Conservation (phyloP, 306 rosid species). For the Medicago truncatula region MtrunA17r5.0-ANR NC_053046.1:2361001-2361500, state of each 20-base stretch:
- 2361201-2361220: conserved; percentile 50
- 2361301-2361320: conserved; percentile 32
- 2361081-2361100: not conserved
- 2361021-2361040: too few relatives aligned
- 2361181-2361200: conserved; percentile 47
- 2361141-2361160: conserved; percentile 44
- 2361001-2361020: not conserved
- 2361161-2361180: conserved; percentile 51
- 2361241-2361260: conserved; percentile 31
- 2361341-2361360: conserved; percentile 24
- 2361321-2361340: conserved; percentile 37
- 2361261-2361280: conserved; percentile 16
- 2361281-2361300: conserved; percentile 33
- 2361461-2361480: conserved; percentile 44
- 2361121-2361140: conserved; percentile 48
- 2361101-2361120: conserved; percentile 58
- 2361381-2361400: conserved; percentile 59
- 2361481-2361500: conserved; percentile 69
- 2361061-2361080: too few relatives aligned
- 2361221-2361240: conserved; percentile 55
- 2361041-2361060: too few relatives aligned
- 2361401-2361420: conserved; percentile 71
- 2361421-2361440: conserved; percentile 85
- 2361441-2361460: conserved; percentile 42
- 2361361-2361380: conserved; percentile 10